Conservation (phyloP, 129 eudicot genomes). For the Chrysanthemum makinoi region DNA sequence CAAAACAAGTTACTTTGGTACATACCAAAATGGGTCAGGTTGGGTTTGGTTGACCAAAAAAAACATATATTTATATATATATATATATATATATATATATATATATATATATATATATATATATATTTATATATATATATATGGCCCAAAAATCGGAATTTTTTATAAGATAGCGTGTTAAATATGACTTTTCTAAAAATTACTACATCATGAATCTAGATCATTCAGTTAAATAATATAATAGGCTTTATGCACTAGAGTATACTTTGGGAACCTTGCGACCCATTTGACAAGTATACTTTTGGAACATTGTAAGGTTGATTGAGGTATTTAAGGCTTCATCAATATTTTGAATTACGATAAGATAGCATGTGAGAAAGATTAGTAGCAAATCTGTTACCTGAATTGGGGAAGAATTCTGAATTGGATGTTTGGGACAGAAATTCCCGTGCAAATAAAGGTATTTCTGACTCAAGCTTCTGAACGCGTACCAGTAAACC, state of each 20-base stretch:
- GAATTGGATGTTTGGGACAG: conserved; percentile 82
- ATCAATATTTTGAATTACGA: not conserved
- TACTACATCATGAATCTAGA: too few relatives aligned
- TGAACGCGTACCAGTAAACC: conserved; percentile 66
- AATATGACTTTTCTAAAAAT: not conserved
- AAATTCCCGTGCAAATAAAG: conserved; percentile 70
- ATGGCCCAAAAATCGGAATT: not conserved
- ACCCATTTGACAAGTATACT: not conserved
- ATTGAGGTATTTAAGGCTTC: conserved; percentile 5
- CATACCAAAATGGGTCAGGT: not conserved
- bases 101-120: too few relatives aligned
- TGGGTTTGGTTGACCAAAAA: conserved; percentile 5
- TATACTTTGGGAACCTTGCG: too few relatives aligned
- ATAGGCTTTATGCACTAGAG: too few relatives aligned
- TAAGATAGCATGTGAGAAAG: conserved; percentile 3
- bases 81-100: too few relatives aligned
- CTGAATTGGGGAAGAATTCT: conserved; percentile 53
- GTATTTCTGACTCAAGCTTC: conserved; percentile 81
- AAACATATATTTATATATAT: not conserved
- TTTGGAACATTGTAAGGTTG: not conserved
- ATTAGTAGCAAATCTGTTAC: conserved; percentile 37
- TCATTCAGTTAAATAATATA: too few relatives aligned
- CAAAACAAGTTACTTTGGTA: not conserved
- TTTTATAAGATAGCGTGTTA: not conserved
- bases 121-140: not conserved